These are phyloP conservation scores for Amoeboaphelidium occidentale DNA, from an alignment of 371 early-diverging fungal genomes.

Conservation along the genomic window DNA sequence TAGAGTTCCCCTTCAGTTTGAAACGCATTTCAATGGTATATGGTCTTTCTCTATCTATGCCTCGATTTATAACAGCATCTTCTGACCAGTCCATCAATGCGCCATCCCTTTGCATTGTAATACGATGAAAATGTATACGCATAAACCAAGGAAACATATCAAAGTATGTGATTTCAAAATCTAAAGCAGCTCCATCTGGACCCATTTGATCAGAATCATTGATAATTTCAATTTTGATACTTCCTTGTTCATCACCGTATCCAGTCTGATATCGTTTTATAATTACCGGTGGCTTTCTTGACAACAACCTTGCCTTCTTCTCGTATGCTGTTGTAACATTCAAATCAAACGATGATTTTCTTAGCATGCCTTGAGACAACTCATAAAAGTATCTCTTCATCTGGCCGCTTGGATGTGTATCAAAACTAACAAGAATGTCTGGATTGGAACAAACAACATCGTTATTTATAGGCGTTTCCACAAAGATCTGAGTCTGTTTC, in stretches of 20 bases:
- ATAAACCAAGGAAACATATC: slow-evolving; percentile 78
- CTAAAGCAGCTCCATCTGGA: slow-evolving; percentile 12
- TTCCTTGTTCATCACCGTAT: slow-evolving; percentile 60
- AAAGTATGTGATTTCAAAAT: slow-evolving; percentile 29
- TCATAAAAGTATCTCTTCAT: slow-evolving; percentile 26
- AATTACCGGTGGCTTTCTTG: not conserved
- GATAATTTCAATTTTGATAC: slow-evolving; percentile 36
- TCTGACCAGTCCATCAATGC: too few species aligned
- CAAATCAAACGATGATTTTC: slow-evolving; percentile 52
- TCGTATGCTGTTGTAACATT: not conserved
- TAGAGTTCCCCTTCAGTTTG: slow-evolving; percentile 25
- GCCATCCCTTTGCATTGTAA: too few species aligned
- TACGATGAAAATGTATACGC: slow-evolving; percentile 52
- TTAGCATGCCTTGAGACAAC: too few species aligned
- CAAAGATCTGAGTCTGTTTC: too few species aligned
- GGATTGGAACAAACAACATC: too few species aligned
- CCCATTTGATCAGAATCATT: too few species aligned
- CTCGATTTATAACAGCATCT: too few species aligned
- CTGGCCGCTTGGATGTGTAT: slow-evolving; percentile 36
- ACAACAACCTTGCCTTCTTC: not conserved
- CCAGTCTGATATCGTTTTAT: slow-evolving; percentile 9
- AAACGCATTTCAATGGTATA: slow-evolving; percentile 47
- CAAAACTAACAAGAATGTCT: slow-evolving; percentile 39
- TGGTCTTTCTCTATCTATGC: slow-evolving; percentile 51
- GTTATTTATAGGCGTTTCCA: too few species aligned